Evolutionary conservation across 371 early-diverging fungal genomes (phyloP), one percentile per base, ranked within the genome.

Genomic region (Mucor sp.): DNA sequence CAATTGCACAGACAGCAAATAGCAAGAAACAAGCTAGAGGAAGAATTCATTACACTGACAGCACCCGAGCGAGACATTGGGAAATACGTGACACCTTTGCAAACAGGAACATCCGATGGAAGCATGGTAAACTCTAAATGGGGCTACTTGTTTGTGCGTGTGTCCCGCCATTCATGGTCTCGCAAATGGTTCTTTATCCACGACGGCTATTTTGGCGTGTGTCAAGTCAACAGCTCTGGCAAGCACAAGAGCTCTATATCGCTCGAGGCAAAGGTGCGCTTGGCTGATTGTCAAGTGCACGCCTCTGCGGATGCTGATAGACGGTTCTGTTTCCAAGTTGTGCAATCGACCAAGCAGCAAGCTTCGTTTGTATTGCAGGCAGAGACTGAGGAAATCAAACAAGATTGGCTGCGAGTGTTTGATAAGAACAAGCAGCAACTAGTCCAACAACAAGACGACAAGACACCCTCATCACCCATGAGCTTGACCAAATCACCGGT

Each of bases 291-390:
- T 50, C 78, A 78, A n/a, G 67, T 87, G 11, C 69, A 83, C 57
- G 67, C 64, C 30, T 50, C 65, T 11, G 21, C 39, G 3, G 77
- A 81, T 35, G 78, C 81, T 60, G 91, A 91, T 12, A 78, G 91
- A 19, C 74, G 90, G n/a, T 88, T 87, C 66, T 86, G 86, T 56
- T 91, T 91, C 69, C 90, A 90, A 43, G 77, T 90, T 9, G 75
- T 33, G 7, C 41, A 28, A n/a, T n/a, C n/a, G 15, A 27, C 59
- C 14, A 39, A 43, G 28, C 30, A 60, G 23, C 55, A 69, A 55
- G 57, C 74, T 12, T 72, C 79, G 0, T 79, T 80, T 58, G 32
- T 85, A 39, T 62, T 87, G 19, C 86, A 88, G 69, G 91, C 90
- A 0, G 89, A 89, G 70, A 87, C 83, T 12, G 87, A 89, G 58